Percentiles rank a stretch among this genome's conserved stretches.
phyloP scores from a whole-genome alignment of 2,329 filamentous ascomycete genomes.

The Colletotrichum sp. region DNA sequence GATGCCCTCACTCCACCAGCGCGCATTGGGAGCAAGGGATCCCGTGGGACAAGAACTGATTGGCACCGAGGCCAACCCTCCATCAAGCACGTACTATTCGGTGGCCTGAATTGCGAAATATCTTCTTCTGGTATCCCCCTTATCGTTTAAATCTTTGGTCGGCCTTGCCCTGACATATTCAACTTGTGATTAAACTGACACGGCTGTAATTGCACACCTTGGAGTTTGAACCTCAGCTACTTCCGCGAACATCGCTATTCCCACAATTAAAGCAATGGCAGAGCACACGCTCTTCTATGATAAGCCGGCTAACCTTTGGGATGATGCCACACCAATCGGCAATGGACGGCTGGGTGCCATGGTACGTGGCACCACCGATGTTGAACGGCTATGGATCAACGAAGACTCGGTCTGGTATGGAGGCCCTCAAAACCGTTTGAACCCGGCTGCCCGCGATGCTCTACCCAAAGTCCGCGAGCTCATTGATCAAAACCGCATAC shows the following conservation, averaged over 20 bases:
- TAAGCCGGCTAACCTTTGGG: neutral
- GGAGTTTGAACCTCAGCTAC: no score
- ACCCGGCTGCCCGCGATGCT: conserved; percentile 28
- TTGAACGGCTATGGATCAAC: conserved; percentile 46
- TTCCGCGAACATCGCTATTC: neutral
- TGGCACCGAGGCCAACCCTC: neutral
- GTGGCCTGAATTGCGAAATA: neutral
- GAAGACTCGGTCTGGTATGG: conserved; percentile 51
- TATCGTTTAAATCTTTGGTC: neutral
- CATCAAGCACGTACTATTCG: neutral
- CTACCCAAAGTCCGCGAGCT: neutral
- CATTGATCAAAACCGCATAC: neutral
- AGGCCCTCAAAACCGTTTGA: conserved; percentile 39
- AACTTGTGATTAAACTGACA: no score
- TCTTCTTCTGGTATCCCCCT: neutral
- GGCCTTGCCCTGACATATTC: neutral
- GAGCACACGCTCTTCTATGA: neutral
- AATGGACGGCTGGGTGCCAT: conserved; percentile 44
- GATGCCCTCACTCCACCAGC: neutral
- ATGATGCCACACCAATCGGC: conserved; percentile 39
- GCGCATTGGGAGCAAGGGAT: neutral
- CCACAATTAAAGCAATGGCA: neutral
- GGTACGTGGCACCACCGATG: conserved; percentile 35
- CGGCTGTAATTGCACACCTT: no score
- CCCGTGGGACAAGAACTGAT: neutral